Evolutionary conservation across 1,284 basidiomycete genomes (phyloP).

Genomic region (Cutaneotrichosporon sp.): DNA sequence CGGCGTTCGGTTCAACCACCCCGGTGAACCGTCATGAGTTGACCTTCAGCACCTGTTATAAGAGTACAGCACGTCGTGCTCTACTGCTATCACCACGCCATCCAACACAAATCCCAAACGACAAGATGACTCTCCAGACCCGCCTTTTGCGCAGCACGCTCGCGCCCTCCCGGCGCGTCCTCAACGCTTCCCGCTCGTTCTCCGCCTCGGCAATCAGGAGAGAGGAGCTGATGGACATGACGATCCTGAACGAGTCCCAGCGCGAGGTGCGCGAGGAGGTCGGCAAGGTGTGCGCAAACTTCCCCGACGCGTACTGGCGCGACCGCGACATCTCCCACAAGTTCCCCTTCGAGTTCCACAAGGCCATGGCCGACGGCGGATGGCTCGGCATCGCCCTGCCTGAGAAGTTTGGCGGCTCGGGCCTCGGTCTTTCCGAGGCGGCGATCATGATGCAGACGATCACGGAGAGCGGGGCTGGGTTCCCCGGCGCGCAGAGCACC

Average conservation of each 20-base stretch:
- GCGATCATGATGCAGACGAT: conserved; percentile 22
- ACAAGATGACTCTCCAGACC: not conserved
- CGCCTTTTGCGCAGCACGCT: not conserved
- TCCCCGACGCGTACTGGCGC: conserved; percentile 19
- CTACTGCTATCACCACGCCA: not conserved
- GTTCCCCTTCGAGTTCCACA: conserved; percentile 20
- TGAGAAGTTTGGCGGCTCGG: conserved; percentile 15
- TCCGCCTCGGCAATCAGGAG: conserved; percentile 1
- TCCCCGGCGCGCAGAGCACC: conserved; percentile 17
- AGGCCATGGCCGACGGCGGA: conserved; percentile 17
- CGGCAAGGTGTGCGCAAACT: conserved; percentile 3
- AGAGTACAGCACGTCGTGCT: not conserved
- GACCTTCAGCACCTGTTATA: not conserved
- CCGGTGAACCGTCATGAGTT: not conserved
- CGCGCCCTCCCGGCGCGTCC: not conserved
- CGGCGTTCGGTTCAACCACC: not conserved
- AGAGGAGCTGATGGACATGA: conserved; percentile 16
- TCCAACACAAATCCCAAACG: not conserved
- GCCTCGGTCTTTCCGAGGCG: conserved; percentile 15
- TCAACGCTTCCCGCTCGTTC: conserved; percentile 4
- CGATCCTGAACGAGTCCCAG: conserved; percentile 19
- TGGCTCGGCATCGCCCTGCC: conserved; percentile 19
- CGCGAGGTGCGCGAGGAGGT: conserved; percentile 13
- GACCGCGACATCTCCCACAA: conserved; percentile 12
- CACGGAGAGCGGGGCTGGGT: conserved; percentile 18